Evolutionary conservation across 495 filamentous ascomycete species (phyloP), one percentile per base, ranked within the genome.

Genomic region (Pyrenula massariospora): DNA sequence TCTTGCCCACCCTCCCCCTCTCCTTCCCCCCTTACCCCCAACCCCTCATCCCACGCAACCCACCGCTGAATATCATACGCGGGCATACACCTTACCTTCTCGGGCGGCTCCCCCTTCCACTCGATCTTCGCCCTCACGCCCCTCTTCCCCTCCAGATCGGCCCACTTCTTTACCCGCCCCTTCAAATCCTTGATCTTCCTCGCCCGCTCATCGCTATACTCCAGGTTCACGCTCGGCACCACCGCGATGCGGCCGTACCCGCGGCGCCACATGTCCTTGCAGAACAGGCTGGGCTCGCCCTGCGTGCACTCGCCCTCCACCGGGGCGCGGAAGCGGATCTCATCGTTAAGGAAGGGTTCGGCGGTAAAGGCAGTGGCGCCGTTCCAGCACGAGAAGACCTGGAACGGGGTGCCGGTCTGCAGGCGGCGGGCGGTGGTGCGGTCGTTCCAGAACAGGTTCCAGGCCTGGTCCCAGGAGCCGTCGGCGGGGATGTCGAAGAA

Each of bases 351-450:
- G 31, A 42, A 42, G 31, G 31, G 31, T 15, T 42, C 31, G 31
- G 31, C 31, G 31, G 31, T 42, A 15, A 42, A 42, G 0, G 66
- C 68, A 1, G 63, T 63, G 12, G 71, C 74, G 15, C 75, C 77
- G 50, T 79, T 78, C 77, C 77, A 79, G 63, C 77, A 80, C 0
- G 73, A 69, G 51, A 78, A 79, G 0, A 81, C 77, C 64, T 81
- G 78, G 57, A 80, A 75, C 0, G 78, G 74, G 24, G 60, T 61
- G 12, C 59, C 56, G 10, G 54, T 53, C 2, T 53, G 21, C 42
- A 69, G 69, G 20, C 69, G 62, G 10, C 48, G 52, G 12, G 61
- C 60, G 10, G 69, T 53, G 3, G 25, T 50, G 1, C 61, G 59
- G 52, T 77, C 64, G 56, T 73, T 70, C 66, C 70, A 77, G 55